phyloP scores from a whole-genome alignment of 2,329 filamentous ascomycete genomes.

The Massarina eburnea region DNA sequence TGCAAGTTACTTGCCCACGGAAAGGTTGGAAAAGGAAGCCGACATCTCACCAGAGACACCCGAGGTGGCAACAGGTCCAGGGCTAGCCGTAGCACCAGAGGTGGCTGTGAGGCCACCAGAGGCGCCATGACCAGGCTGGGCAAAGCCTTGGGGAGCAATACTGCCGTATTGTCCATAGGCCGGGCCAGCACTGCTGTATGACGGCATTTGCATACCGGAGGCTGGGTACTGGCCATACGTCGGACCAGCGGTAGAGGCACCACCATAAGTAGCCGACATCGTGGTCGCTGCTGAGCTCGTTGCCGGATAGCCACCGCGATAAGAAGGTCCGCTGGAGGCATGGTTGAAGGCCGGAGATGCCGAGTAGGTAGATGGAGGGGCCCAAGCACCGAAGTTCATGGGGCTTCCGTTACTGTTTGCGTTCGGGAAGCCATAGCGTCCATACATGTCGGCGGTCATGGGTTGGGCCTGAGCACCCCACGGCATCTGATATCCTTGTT shows the following conservation, averaged over 20 bases:
- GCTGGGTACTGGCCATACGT: constrained; percentile 19
- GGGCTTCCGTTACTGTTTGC: constrained; percentile 29
- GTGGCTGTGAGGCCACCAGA: constrained; percentile 3
- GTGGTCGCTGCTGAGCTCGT: constrained; percentile 4
- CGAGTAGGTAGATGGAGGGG: constrained; percentile 30
- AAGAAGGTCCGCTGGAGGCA: constrained; percentile 20
- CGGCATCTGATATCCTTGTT: constrained; percentile 27
- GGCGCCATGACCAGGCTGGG: not conserved
- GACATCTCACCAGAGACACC: constrained; percentile 7
- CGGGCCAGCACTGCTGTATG: constrained; percentile 1
- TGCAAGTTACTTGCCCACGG: constrained; percentile 21
- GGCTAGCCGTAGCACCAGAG: constrained; percentile 15
- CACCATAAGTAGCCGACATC: constrained; percentile 7
- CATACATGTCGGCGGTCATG: constrained; percentile 22
- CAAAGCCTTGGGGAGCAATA: not conserved
- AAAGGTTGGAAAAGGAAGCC: constrained; percentile 10
- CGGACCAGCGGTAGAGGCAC: constrained; percentile 17
- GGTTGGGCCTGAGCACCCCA: constrained; percentile 29
- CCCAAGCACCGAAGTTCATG: constrained; percentile 36
- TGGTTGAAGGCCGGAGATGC: constrained; percentile 24
- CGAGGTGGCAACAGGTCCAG: constrained; percentile 23
- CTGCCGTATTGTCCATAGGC: constrained; percentile 4
- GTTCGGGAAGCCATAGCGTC: constrained; percentile 25
- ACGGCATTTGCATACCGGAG: not conserved
- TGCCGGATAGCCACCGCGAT: constrained; percentile 23